Evolutionary conservation across 305 asterid genomes (phyloP).

Genomic region (Ajuga reptans): DNA sequence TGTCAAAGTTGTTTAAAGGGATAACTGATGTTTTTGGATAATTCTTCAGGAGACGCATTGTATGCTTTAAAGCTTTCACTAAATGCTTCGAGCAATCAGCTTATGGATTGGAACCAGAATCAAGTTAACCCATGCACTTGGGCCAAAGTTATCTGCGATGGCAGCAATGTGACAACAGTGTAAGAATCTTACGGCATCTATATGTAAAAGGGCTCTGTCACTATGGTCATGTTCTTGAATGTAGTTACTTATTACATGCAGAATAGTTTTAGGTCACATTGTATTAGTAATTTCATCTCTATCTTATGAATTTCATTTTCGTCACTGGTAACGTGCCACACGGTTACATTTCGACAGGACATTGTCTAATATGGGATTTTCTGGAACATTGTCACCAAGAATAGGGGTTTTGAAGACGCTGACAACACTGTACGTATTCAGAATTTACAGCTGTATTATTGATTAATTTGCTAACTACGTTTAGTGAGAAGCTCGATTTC

Average conservation of each 20-base stretch:
- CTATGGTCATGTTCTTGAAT: not conserved
- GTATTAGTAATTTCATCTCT: not conserved
- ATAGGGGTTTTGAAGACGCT: conserved; percentile 54
- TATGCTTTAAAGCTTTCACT: conserved; percentile 53
- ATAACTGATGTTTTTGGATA: conserved; percentile 1
- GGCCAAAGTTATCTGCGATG: conserved; percentile 71
- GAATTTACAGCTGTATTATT: conserved; percentile 17
- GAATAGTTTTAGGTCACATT: not conserved
- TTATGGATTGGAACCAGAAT: conserved; percentile 63
- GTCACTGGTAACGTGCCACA: not conserved
- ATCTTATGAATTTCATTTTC: conserved; percentile 1
- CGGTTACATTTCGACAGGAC: conserved; percentile 41
- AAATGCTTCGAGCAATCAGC: conserved; percentile 60
- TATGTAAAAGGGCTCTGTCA: not conserved
- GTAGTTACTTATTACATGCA: not conserved
- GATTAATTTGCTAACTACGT: conserved; percentile 16
- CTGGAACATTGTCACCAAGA: conserved; percentile 68
- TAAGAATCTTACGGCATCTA: conserved; percentile 31
- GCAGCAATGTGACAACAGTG: conserved; percentile 57
- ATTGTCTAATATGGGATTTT: conserved; percentile 82
- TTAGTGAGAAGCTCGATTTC: too few relatives aligned
- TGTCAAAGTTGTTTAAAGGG: not conserved
- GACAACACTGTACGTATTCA: conserved; percentile 55
- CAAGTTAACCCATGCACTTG: conserved; percentile 95
- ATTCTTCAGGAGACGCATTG: conserved; percentile 65